Evolutionary conservation across 176 grass and related monocot genomes (phyloP), one percentile per base, ranked within the genome.

Genomic region (Carex littledalei): DNA sequence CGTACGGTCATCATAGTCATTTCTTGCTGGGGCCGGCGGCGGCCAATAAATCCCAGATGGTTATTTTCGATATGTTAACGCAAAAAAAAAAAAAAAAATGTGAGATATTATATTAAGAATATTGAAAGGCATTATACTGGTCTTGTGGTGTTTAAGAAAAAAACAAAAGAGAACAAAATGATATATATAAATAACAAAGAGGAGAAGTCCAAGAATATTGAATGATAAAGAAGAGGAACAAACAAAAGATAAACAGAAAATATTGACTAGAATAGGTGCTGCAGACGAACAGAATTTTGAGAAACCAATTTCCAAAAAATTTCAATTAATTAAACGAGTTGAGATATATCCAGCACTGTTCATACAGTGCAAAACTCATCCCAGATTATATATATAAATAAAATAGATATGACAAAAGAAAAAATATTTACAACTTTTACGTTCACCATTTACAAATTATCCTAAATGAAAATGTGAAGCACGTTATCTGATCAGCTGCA

Each of bases 1-100:
- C 54, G 61, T 83, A 67, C 62, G 80, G 62, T 7, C n/a, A 53
- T 63, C 20, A 16, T 41, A 12, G 17, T 10, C 6, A 53, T 83
- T 29, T 37, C 43, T 43, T 67, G 34, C 10, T 45, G 3, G 1
- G 6, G 39, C 5, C 26, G 26, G 26, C 26, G 26, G 26, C 26
- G 80, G 80, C 60, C 37, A 83, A 49, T 83, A 50, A 67, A 50
- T 67, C 80, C 35, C 80, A 67, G 80, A 24, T 22, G 45, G 35
- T 43, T 71, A 5, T 32, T 39, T 35, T 8, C 65, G 4, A 68
- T 2, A 41, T 7, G 35, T 39, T 9, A 37, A 78, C 24, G 50
- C 24, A 78, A 78, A 53, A 54, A 31, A 26, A 50, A 8, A 10
- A n/a, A 47, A 9, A 43, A 80, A 41, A 12, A 80, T 68, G 0